phyloP scores from a whole-genome alignment of 2,329 filamentous ascomycete species.

The Aspergillus sp. region DNA sequence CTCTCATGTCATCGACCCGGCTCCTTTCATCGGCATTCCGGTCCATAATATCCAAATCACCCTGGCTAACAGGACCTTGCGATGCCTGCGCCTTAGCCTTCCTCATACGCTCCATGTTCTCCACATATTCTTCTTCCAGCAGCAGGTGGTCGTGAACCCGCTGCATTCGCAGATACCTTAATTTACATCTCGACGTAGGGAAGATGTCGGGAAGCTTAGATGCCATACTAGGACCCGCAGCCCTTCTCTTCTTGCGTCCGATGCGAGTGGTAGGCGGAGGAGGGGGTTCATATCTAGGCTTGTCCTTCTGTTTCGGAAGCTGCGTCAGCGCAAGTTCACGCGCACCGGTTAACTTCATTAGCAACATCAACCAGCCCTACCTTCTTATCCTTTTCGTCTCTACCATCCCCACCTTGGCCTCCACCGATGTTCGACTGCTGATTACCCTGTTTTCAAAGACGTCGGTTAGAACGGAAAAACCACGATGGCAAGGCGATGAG shows the following conservation, averaged over 20 bases:
- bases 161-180: slow-evolving; percentile 95
- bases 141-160: slow-evolving; percentile 95
- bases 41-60: slow-evolving; percentile 69
- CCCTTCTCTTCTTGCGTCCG: slow-evolving; percentile 97
- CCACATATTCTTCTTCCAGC: slow-evolving; percentile 95
- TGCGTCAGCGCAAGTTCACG: slow-evolving; percentile 11
- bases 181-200: slow-evolving; percentile 93
- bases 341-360: not conserved
- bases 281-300: slow-evolving; percentile 99
- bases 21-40: slow-evolving; percentile 89
- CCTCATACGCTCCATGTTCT: slow-evolving; percentile 93
- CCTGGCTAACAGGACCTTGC: slow-evolving; percentile 46
- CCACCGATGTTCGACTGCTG: slow-evolving; percentile 74
- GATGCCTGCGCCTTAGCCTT: slow-evolving; percentile 71
- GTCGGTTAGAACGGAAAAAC: slow-evolving; percentile 15
- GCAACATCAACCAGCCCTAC: slow-evolving; percentile 35
- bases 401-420: slow-evolving; percentile 63
- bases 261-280: slow-evolving; percentile 94
- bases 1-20: slow-evolving; percentile 95
- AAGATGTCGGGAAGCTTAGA: slow-evolving; percentile 92
- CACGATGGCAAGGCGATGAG: slow-evolving; percentile 2
- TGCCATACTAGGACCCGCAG: slow-evolving; percentile 82
- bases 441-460: slow-evolving; percentile 35
- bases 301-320: slow-evolving; percentile 69
- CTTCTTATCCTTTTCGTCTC: slow-evolving; percentile 91